Evolutionary conservation across 805 yeast genomes (phyloP), one percentile per base, ranked within the genome.

Genomic region (Candida endomychidarum): DNA sequence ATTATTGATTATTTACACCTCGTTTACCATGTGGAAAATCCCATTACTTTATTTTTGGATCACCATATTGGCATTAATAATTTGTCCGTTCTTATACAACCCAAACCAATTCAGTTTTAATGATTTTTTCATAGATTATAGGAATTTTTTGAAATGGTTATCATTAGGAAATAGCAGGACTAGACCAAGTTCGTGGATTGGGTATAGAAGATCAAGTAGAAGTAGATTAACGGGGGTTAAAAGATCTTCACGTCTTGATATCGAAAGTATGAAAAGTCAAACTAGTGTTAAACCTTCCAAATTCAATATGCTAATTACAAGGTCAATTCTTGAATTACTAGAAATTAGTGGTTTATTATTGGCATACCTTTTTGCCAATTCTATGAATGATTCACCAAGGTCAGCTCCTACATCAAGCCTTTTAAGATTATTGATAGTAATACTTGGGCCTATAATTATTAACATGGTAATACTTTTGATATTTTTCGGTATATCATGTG

Each of bases 41-140:
- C 72, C 80, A 2, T 60, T 80, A 25, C 42, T 79, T 10, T 85
- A 86, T 75, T 83, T 85, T 59, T 83, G 89, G 87, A 69, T 81
- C 7, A 83, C 88, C 0, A 72, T 82, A 19, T 54, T 76, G 11
- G 82, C 88, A 0, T 67, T 85, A 58, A 70, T 83, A 43, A 62
- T 82, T 43, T 81, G 89, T 2, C 93, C 93, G 5, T 82, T 81
- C 50, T 58, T 84, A 29, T 85, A 79, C 63, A 85, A 85, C 55
- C 91, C 93, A 1, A 85, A 83, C 56, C 91, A 85, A 52, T 84
- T 81, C 49, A 73, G 80, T 3, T 78, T 81, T 64, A 64, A 64
- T 7, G 90, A 83, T 46, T 85, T 81, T 54, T 83, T 85, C 52
- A 60, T 81, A 38, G 91, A 85, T 58, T 84, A 84, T 58, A 67